Evolutionary conservation across 768 basidiomycete species (phyloP).

Genomic region (Hygrophorus pudorinus): DNA sequence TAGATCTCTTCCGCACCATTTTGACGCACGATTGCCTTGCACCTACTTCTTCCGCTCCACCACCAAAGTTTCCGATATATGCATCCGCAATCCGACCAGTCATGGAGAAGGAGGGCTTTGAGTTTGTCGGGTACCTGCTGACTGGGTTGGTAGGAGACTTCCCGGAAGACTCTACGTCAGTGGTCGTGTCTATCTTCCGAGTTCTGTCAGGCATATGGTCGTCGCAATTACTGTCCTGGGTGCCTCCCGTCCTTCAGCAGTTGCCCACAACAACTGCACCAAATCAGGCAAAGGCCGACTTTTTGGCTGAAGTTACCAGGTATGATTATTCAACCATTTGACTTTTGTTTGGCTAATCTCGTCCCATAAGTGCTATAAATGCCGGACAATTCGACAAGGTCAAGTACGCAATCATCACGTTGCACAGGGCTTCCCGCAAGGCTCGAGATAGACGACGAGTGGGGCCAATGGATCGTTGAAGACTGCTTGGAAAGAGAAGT

Average conservation of each 20-base stretch:
- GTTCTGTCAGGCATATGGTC: conserved; percentile 60
- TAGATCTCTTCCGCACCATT: conserved; percentile 73
- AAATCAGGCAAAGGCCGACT: conserved; percentile 54
- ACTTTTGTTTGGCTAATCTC: conserved; percentile 7
- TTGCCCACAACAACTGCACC: conserved; percentile 55
- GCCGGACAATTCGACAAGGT: conserved; percentile 66
- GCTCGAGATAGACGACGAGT: conserved; percentile 52
- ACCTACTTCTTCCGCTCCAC: conserved; percentile 30
- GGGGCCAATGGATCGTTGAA: conserved; percentile 26
- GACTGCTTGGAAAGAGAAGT: too few species aligned
- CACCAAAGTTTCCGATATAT: conserved; percentile 55
- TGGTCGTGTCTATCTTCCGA: conserved; percentile 72
- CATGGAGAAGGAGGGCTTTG: conserved; percentile 62
- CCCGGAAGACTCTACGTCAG: conserved; percentile 71
- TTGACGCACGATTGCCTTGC: conserved; percentile 65
- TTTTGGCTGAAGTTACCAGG: conserved; percentile 67
- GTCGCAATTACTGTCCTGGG: conserved; percentile 57
- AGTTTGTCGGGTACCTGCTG: conserved; percentile 59
- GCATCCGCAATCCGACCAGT: conserved; percentile 50
- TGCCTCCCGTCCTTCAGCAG: conserved; percentile 61
- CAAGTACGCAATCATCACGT: conserved; percentile 62
- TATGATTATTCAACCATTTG: conserved; percentile 28
- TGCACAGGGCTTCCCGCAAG: conserved; percentile 70
- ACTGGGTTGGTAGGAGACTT: conserved; percentile 79
- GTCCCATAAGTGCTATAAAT: conserved; percentile 45